Base-by-base conservation (phyloP, 2,329 filamentous ascomycete species). In the Nemania diffusa region DNA sequence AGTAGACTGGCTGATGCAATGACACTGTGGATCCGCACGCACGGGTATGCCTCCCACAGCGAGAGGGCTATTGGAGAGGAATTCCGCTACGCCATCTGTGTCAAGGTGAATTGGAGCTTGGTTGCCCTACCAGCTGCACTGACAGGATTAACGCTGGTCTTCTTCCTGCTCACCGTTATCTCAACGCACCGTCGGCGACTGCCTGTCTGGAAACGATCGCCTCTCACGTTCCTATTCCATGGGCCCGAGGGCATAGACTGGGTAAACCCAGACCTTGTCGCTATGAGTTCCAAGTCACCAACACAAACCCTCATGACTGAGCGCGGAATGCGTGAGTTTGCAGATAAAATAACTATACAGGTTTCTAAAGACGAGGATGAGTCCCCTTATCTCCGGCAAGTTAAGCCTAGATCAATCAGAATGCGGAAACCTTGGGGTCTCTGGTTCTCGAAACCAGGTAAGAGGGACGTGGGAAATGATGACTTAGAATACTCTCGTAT, bases 401-500 rank as follows among this genome's bases (percentile, higher is more conserved):
- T 60, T 42, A 46, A 60, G 17, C 46, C 57, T 42, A 42, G 22
- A 22, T 37, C 46, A 24, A 17, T 44, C 24, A 42, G 34, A 17
- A 52, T 22, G 34, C 48, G 57, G 48, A 60, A 29, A 7, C 17
- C 32, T 24, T 22, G 32, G 26, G 26, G 57, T 17, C 17, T 22
- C 15, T 29, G 48, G 48, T 34, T 6, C 2, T 42, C n/a, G 11
- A 61, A 52, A 29, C n/a, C 34, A 40, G 20, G 24, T 24, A 44
- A 42, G 15, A 11, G n/a, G 1, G 15, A 24, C 2, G 8, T 8
- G 11, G 34, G 24, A 8, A 50, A 53, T 20, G 29, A 61, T 24
- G 26, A 44, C 3, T 29, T 52, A 15, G 57, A 8, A 7, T 61
- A 61, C 5, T 62, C 51, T 46, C 59, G 65, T 76, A 71, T 27